Conservation (phyloP, 139 green algal species). For the Diplosphaera chodatii region DNA sequence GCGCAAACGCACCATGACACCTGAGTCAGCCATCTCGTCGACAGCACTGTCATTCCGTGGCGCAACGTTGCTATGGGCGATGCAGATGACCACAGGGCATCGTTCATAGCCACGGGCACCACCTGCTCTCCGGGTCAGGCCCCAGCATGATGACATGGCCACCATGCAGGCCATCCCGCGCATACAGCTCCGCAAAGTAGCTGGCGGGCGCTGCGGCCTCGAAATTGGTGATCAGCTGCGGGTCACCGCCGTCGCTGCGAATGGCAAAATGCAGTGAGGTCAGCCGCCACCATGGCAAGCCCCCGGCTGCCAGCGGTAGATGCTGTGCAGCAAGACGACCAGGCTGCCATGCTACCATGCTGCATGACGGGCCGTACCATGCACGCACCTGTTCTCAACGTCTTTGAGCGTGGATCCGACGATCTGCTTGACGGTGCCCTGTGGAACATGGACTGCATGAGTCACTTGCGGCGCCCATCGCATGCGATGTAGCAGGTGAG, state of each 20-base stretch:
- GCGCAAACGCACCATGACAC: too few species aligned
- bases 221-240: slow-evolving; percentile 88
- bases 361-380: too few species aligned
- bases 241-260: slow-evolving; percentile 8
- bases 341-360: too few species aligned
- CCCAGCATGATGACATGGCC: slow-evolving; percentile 99
- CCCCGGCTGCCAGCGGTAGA: too few species aligned
- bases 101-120: neutral
- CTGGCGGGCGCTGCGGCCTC: slow-evolving; percentile 72
- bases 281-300: too few species aligned
- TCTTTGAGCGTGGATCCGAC: slow-evolving; percentile 90
- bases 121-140: slow-evolving; percentile 62
- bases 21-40: too few species aligned
- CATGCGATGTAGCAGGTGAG: too few species aligned
- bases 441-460: slow-evolving; percentile 12
- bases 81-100: too few species aligned
- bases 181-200: slow-evolving; percentile 87
- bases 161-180: slow-evolving; percentile 64
- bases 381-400: slow-evolving; percentile 48
- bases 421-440: slow-evolving; percentile 99
- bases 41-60: too few species aligned
- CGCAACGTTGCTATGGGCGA: too few species aligned
- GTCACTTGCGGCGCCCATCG: neutral
- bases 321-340: too few species aligned
- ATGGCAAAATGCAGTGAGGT: neutral